Evolutionary conservation across 768 basidiomycete genomes (phyloP).

Genomic region (Postia placenta): DNA sequence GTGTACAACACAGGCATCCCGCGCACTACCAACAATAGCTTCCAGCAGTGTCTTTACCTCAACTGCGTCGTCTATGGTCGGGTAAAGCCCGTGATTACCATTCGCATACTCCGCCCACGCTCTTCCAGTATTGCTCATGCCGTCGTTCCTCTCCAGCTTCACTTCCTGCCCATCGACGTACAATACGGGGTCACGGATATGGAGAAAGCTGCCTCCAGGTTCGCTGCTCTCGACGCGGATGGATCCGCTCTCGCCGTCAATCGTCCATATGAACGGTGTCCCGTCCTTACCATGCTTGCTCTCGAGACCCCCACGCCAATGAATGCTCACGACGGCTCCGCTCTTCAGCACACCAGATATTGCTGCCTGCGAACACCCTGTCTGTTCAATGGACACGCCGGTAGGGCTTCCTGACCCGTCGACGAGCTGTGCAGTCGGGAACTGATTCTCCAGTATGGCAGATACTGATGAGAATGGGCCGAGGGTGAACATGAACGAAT

Average conservation of each 20-base stretch:
- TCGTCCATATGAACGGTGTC: conserved; percentile 24
- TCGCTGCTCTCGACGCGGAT: conserved; percentile 21
- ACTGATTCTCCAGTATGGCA: conserved; percentile 21
- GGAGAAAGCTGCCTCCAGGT: conserved; percentile 7
- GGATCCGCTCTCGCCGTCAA: conserved; percentile 29
- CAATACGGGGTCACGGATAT: conserved; percentile 21
- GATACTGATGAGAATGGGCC: conserved; percentile 26
- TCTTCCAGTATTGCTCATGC: conserved; percentile 5
- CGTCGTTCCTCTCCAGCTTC: conserved; percentile 4
- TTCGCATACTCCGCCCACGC: conserved; percentile 23
- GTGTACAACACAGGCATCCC: conserved; percentile 14
- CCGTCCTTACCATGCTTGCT: conserved; percentile 18
- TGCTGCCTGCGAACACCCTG: conserved; percentile 23
- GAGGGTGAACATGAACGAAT: conserved; percentile 23
- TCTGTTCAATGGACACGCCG: conserved; percentile 16
- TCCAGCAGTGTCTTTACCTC: conserved; percentile 17
- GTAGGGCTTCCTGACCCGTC: conserved; percentile 22
- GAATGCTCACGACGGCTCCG: conserved; percentile 25
- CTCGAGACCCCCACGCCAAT: conserved; percentile 20
- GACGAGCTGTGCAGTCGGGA: conserved; percentile 22
- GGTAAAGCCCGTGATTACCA: conserved; percentile 16
- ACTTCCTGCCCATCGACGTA: conserved; percentile 28
- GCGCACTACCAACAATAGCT: conserved; percentile 19
- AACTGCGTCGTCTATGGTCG: conserved; percentile 27
- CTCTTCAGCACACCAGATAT: conserved; percentile 25